Conservation (phyloP, 495 filamentous ascomycete species). For the Penicillium tannophilum region DNA sequence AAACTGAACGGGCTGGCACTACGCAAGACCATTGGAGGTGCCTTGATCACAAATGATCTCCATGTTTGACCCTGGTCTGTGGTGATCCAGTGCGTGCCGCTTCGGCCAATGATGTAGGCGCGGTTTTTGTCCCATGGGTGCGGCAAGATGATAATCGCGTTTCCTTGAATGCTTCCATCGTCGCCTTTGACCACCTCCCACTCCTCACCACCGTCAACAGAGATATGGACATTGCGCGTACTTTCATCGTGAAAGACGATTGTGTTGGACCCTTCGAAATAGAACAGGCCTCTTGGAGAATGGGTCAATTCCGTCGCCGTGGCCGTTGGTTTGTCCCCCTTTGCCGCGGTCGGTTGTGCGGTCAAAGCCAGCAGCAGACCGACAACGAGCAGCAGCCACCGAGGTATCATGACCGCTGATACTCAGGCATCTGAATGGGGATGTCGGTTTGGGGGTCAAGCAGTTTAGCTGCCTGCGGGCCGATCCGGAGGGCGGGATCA, state of each 20-base stretch:
- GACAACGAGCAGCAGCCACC: conserved; percentile 43
- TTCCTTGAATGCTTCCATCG: conserved; percentile 53
- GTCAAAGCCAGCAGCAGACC: conserved; percentile 39
- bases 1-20: conserved; percentile 57
- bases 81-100: conserved; percentile 76
- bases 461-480: conserved; percentile 20
- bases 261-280: conserved; percentile 84
- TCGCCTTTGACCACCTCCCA: conserved; percentile 70
- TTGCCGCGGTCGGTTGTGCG: conserved; percentile 44
- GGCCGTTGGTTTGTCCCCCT: conserved; percentile 52
- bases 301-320: conserved; percentile 59
- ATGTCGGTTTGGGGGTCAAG: conserved; percentile 6
- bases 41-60: conserved; percentile 66
- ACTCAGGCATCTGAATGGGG: conserved; percentile 37
- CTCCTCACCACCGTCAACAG: conserved; percentile 71
- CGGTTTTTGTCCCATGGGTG: conserved; percentile 77
- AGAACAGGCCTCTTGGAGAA: conserved; percentile 67
- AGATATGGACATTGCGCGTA: conserved; percentile 64
- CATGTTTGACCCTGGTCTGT: conserved; percentile 78
- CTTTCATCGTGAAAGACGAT: conserved; percentile 63
- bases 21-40: conserved; percentile 33
- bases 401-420: conserved; percentile 41
- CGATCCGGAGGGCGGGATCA: conserved; percentile 18
- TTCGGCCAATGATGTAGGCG: conserved; percentile 72
- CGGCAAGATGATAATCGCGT: conserved; percentile 59